phyloP scores from a whole-genome alignment of 164 flowering plant genomes.

The Annona cherimola region DNA sequence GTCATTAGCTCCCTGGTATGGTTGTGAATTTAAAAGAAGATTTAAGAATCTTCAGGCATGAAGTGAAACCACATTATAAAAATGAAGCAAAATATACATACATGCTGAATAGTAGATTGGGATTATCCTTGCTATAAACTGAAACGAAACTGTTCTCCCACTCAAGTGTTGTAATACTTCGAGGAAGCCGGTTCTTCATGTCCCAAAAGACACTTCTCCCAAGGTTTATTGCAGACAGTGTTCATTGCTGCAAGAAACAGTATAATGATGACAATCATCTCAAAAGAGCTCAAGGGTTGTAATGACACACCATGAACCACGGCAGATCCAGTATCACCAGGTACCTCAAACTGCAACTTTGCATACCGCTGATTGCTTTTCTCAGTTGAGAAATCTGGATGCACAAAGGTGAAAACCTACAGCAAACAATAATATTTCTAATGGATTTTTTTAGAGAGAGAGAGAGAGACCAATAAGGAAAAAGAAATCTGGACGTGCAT shows the following conservation, averaged over 20 bases:
- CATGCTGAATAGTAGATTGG: conserved; percentile 98
- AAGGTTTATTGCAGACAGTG: conserved; percentile 79
- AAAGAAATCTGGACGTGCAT: not conserved
- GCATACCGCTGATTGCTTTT: conserved; percentile 71
- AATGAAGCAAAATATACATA: conserved; percentile 34
- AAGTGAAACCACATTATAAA: no score
- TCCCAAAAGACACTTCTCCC: conserved; percentile 99
- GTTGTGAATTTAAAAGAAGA: no score
- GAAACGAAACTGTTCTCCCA: conserved; percentile 99
- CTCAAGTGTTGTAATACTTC: conserved; percentile 96
- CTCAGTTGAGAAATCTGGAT: conserved; percentile 56
- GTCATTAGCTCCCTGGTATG: no score
- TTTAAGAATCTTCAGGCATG: no score
- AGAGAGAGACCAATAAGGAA: not conserved
- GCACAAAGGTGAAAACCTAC: conserved; percentile 87
- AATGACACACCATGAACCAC: conserved; percentile 74
- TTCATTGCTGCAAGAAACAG: no score
- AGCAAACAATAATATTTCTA: not conserved
- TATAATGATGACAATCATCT: no score
- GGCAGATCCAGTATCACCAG: conserved; percentile 77
- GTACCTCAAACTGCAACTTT: conserved; percentile 70
- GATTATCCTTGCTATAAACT: conserved; percentile 99
- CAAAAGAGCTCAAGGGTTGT: not conserved
- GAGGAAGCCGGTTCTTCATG: conserved; percentile 98
- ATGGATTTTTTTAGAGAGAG: no score